Evolutionary conservation across 2,329 filamentous ascomycete species (phyloP), one percentile per base, ranked within the genome.

Genomic region (Aureobasidium zeae): DNA sequence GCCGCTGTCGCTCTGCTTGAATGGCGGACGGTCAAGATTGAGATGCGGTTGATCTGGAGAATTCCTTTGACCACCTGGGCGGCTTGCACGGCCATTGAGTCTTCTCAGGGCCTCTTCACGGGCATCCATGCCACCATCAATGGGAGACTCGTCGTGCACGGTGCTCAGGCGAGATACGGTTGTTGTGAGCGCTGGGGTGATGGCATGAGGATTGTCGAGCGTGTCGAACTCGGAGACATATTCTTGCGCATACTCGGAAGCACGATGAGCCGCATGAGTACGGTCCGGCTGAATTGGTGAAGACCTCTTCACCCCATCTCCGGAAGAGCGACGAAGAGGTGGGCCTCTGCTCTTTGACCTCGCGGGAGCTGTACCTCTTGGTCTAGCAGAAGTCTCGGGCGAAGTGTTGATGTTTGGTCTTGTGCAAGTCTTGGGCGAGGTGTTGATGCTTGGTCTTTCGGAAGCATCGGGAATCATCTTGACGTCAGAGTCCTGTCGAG

Each of bases 1-100:
- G 13, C 59, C 58, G 43, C 60, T 62, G 45, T 63, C 60, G 11
- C 46, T 47, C 36, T 57, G 54, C 2, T 24, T 30, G 12, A 45
- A 25, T 10, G 43, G 32, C 24, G 43, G 43, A 5, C 43, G 32
- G 31, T 19, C 21, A 21, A 29, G 24, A 7, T 15, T 15, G 12
- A 43, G 39, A 15, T 45, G 43, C 22, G 24, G 16, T 11, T 45
- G 33, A 11, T 17, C 17, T n/a, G 28, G 15, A 28, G 31, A n/a
- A n/a, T 31, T 17, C n/a, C n/a, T n/a, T n/a, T n/a, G n/a, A n/a
- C n/a, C n/a, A n/a, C n/a, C n/a, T n/a, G n/a, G n/a, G 5, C 13
- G 15, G 16, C n/a, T 10, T 21, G 17, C 25, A 4, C 45, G 38
- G 11, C 55, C 55, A 19, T 47, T 55, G 6, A 59, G 50, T 34